phyloP scores from a whole-genome alignment of 1,284 basidiomycete genomes.

The Ganoderma boninense region DNA sequence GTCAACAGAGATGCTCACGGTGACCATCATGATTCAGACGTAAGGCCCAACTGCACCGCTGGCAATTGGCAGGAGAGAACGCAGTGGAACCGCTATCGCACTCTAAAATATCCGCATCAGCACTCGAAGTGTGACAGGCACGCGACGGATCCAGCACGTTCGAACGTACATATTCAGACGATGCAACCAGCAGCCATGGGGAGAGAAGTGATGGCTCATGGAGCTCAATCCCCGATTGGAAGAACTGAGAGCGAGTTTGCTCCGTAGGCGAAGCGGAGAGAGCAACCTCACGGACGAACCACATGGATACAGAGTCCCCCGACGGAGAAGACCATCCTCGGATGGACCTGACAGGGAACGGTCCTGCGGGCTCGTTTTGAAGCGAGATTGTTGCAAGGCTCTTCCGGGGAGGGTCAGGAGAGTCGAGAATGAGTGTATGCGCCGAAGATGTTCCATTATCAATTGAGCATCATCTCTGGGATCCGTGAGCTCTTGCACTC shows the following conservation, averaged over 20 bases:
- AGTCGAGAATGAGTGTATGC: background rate
- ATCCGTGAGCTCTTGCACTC: background rate
- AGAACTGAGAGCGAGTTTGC: no score
- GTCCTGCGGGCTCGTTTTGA: slow-evolving; percentile 4
- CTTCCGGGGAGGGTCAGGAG: slow-evolving; percentile 26
- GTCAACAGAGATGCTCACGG: slow-evolving; percentile 34
- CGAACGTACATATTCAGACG: no score
- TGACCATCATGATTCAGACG: background rate
- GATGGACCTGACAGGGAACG: slow-evolving; percentile 7
- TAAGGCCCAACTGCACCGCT: slow-evolving; percentile 44
- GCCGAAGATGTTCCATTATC: slow-evolving; percentile 27
- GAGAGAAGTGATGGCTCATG: no score
- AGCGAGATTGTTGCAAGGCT: slow-evolving; percentile 33
- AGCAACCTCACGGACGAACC: background rate
- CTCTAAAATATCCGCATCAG: slow-evolving; percentile 15
- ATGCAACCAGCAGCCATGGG: no score
- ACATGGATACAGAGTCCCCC: slow-evolving; percentile 15
- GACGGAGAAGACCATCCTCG: background rate
- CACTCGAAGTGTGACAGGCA: background rate
- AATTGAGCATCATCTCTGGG: background rate
- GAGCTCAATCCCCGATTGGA: no score
- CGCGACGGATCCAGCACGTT: background rate
- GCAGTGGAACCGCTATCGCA: slow-evolving; percentile 35
- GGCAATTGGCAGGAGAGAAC: slow-evolving; percentile 27
- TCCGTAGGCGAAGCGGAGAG: background rate